Conservation (phyloP, 192 early-diverging fungal genomes). For the Funneliformis mosseae region DNA sequence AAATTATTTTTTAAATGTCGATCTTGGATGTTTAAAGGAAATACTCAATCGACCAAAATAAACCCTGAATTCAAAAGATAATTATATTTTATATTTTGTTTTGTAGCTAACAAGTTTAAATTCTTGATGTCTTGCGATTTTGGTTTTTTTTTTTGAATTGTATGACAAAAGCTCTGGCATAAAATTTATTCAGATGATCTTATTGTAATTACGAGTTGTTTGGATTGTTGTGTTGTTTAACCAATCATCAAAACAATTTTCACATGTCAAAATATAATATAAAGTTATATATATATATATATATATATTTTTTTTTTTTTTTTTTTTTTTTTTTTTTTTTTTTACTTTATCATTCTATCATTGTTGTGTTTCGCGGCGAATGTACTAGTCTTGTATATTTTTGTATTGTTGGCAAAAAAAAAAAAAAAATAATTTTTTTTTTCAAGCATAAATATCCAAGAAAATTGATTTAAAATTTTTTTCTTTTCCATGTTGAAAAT, state of each 20-base stretch:
- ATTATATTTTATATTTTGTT: too few species aligned
- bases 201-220: neutral
- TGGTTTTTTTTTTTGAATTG: neutral
- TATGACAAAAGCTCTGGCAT: too few species aligned
- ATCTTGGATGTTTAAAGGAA: too few species aligned
- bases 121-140: neutral
- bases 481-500: slow-evolving; percentile 6
- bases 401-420: neutral
- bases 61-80: neutral
- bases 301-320: slow-evolving; percentile 17
- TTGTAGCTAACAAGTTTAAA: neutral
- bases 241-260: neutral
- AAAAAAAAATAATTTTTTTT: neutral
- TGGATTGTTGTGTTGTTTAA: neutral
- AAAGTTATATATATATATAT: neutral
- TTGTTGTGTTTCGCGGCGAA: slow-evolving; percentile 11
- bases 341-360: neutral
- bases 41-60: neutral
- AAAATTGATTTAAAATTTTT: neutral
- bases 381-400: neutral
- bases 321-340: slow-evolving; percentile 9
- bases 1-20: too few species aligned
- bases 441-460: slow-evolving; percentile 14
- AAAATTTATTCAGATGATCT: too few species aligned
- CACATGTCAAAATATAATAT: slow-evolving; percentile 23